phyloP scores from a whole-genome alignment of 1,139 yeast species.

The Pneumocystis jirovecii region DNA sequence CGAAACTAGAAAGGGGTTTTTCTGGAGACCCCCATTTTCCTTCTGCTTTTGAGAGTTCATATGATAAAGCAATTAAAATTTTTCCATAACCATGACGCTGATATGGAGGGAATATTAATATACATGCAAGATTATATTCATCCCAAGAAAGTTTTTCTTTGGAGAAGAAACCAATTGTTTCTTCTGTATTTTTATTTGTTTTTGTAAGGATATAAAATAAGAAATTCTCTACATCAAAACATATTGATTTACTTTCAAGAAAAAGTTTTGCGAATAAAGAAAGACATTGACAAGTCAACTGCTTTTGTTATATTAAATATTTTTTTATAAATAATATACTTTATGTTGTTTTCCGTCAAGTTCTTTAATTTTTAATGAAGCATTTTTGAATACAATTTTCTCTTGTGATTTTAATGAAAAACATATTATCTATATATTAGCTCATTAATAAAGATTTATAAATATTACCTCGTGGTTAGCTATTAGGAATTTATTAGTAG shows the following conservation, averaged over 20 bases:
- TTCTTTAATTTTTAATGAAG: neutral
- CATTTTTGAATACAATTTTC: neutral
- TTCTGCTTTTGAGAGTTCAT: slow-evolving; percentile 47
- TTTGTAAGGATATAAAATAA: slow-evolving; percentile 63
- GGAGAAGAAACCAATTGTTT: slow-evolving; percentile 72
- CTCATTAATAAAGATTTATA: neutral
- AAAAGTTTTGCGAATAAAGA: slow-evolving; percentile 76
- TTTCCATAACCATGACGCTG: slow-evolving; percentile 70
- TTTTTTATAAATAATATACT: neutral
- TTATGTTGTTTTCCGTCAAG: slow-evolving; percentile 1
- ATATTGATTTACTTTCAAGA: slow-evolving; percentile 81
- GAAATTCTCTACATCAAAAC: slow-evolving; percentile 61
- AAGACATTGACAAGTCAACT: slow-evolving; percentile 63
- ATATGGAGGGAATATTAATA: slow-evolving; percentile 80
- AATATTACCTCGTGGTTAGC: neutral
- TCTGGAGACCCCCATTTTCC: slow-evolving; percentile 72
- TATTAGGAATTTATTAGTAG: neutral
- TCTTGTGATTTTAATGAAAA: neutral
- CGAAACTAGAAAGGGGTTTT: slow-evolving; percentile 72
- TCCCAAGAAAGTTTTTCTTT: slow-evolving; percentile 77
- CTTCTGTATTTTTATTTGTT: slow-evolving; percentile 20
- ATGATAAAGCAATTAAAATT: slow-evolving; percentile 67
- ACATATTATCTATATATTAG: neutral
- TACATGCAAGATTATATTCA: slow-evolving; percentile 75
- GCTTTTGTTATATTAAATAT: neutral